Evolutionary conservation across 352 stramenopile genomes (phyloP).

Genomic region (Phytophthora citrophthora): DNA sequence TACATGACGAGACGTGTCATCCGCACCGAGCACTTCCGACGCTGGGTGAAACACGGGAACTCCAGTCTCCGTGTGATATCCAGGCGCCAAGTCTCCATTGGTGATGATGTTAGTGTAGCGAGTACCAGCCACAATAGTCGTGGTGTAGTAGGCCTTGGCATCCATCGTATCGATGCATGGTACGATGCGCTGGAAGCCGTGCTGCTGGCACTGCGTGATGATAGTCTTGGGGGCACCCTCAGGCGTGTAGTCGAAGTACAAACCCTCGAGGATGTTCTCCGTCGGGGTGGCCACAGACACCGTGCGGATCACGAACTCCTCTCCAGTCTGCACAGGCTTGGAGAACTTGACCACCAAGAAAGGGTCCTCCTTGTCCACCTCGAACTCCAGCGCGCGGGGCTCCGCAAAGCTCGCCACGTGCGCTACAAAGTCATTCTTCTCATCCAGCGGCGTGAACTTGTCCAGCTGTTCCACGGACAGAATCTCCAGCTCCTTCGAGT

Average conservation of each 20-base stretch:
- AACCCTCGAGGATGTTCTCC: conserved; percentile 78
- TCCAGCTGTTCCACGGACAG: conserved; percentile 59
- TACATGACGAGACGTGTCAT: conserved; percentile 64
- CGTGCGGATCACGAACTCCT: conserved; percentile 76
- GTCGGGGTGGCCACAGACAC: conserved; percentile 70
- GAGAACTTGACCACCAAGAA: conserved; percentile 71
- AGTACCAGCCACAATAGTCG: conserved; percentile 73
- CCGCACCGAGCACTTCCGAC: conserved; percentile 53
- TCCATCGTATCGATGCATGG: conserved; percentile 85
- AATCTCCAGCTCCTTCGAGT: conserved; percentile 79
- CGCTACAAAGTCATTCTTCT: conserved; percentile 55
- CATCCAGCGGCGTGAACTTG: conserved; percentile 49
- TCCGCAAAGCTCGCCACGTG: conserved; percentile 63
- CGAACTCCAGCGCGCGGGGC: conserved; percentile 50
- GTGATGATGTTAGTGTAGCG: conserved; percentile 86
- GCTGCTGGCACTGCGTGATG: conserved; percentile 86
- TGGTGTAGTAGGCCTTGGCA: conserved; percentile 84
- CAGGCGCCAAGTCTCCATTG: conserved; percentile 74
- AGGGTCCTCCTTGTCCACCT: conserved; percentile 71
- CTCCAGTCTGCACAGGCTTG: conserved; percentile 54
- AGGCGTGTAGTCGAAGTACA: conserved; percentile 85
- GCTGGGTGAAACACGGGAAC: conserved; percentile 68
- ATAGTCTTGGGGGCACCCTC: conserved; percentile 74
- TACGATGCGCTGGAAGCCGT: conserved; percentile 81
- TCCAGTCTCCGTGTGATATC: conserved; percentile 63